phyloP scores from a whole-genome alignment of 1,284 basidiomycete genomes.

The Volvariella volvacea region DNA sequence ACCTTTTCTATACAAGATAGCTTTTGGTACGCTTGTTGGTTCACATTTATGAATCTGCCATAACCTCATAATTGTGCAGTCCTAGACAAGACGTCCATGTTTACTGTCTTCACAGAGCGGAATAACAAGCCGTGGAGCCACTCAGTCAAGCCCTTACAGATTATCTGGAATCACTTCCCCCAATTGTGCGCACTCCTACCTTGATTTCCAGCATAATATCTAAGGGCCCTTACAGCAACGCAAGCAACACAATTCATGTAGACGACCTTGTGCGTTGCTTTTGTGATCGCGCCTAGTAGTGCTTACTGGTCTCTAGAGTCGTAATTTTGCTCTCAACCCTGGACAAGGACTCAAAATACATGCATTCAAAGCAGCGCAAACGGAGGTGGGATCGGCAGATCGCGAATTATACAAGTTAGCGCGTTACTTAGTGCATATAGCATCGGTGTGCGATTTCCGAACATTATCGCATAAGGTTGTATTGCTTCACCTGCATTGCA shows the following conservation, averaged over 20 bases:
- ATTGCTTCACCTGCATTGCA: slow-evolving; percentile 8
- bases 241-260: slow-evolving; percentile 80
- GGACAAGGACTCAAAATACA: slow-evolving; percentile 79
- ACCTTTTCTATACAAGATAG: slow-evolving; percentile 32
- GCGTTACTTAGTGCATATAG: slow-evolving; percentile 60
- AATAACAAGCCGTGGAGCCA: slow-evolving; percentile 75
- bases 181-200: slow-evolving; percentile 49
- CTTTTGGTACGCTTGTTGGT: slow-evolving; percentile 39
- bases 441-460: slow-evolving; percentile 44
- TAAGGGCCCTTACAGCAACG: slow-evolving; percentile 36
- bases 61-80: slow-evolving; percentile 33
- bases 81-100: slow-evolving; percentile 85
- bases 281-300: neutral
- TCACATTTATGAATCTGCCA: slow-evolving; percentile 3
- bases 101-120: slow-evolving; percentile 74
- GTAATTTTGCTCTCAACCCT: slow-evolving; percentile 86
- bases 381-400: slow-evolving; percentile 52
- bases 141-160: slow-evolving; percentile 77
- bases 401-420: slow-evolving; percentile 61
- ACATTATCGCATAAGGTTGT: slow-evolving; percentile 54
- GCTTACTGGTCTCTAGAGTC: slow-evolving; percentile 36
- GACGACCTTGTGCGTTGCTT: slow-evolving; percentile 65
- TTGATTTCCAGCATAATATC: neutral
- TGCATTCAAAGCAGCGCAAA: slow-evolving; percentile 74
- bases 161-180: slow-evolving; percentile 84